These are phyloP conservation scores for Saturnispora galanensis DNA, from an alignment of 805 yeast genomes.

Conservation along the genomic window DNA sequence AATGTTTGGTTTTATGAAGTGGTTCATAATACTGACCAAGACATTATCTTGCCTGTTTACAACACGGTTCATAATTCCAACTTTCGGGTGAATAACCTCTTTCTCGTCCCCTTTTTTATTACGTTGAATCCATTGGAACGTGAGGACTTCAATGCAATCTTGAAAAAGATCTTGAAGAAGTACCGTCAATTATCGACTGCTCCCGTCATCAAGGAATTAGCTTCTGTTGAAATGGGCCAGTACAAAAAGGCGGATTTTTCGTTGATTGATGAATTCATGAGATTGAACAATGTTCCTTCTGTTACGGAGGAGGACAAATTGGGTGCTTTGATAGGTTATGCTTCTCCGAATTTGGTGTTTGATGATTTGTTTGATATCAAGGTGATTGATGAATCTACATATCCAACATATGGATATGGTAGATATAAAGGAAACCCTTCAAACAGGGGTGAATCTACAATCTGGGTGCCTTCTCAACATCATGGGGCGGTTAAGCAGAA, in stretches of 20 bases:
- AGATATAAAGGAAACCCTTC: neutral
- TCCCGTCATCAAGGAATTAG: conserved; percentile 25
- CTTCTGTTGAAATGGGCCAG: conserved; percentile 10
- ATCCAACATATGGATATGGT: conserved; percentile 1
- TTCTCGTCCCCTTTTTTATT: conserved; percentile 74
- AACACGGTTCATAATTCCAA: conserved; percentile 31
- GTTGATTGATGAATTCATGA: conserved; percentile 9
- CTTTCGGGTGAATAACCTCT: conserved; percentile 32
- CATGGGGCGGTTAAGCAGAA: conserved; percentile 1
- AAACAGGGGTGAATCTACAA: neutral
- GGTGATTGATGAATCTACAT: conserved; percentile 3
- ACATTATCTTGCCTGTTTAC: conserved; percentile 52
- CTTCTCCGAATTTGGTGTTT: conserved; percentile 4
- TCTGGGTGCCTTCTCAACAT: conserved; percentile 7
- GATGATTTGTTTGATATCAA: conserved; percentile 5
- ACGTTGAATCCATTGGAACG: conserved; percentile 44
- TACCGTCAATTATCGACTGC: conserved; percentile 41
- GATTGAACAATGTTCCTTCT: neutral
- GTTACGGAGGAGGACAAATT: conserved; percentile 3
- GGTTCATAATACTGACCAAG: conserved; percentile 32
- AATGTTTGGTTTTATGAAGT: conserved; percentile 50
- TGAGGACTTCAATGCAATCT: conserved; percentile 45
- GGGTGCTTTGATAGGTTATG: conserved; percentile 2
- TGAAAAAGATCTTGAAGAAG: conserved; percentile 43
- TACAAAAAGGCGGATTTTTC: conserved; percentile 22